Percentiles rank a stretch among this genome's conserved stretches.
Conservation (phyloP, 1,139 yeast species). For the Sugiyamaella japonica region DNA sequence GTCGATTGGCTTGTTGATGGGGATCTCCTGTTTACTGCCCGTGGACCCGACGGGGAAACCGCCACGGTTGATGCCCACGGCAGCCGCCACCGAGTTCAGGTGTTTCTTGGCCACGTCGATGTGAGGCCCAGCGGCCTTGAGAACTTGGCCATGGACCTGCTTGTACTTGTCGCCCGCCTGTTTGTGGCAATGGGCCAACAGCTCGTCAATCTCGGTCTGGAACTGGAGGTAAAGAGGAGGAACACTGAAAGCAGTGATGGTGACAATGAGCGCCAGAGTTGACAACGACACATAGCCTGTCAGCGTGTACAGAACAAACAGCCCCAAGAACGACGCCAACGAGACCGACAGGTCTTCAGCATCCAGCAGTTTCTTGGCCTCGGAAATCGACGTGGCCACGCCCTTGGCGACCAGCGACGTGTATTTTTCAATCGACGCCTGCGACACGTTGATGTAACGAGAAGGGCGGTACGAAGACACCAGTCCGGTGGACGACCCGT, state of each 20-base stretch:
- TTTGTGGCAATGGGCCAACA: slow-evolving; percentile 57
- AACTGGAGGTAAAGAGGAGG: slow-evolving; percentile 75
- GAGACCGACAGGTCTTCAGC: slow-evolving; percentile 69
- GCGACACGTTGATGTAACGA: slow-evolving; percentile 37
- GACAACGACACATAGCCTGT: slow-evolving; percentile 77
- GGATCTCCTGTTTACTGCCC: slow-evolving; percentile 17
- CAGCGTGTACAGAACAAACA: slow-evolving; percentile 67
- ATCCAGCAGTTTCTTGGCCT: slow-evolving; percentile 60
- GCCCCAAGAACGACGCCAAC: slow-evolving; percentile 65
- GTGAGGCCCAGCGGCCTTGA: slow-evolving; percentile 45
- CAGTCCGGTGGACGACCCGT: slow-evolving; percentile 38
- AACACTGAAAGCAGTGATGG: slow-evolving; percentile 65
- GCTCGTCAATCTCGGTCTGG: slow-evolving; percentile 79
- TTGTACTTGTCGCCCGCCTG: slow-evolving; percentile 57
- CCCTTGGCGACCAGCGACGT: slow-evolving; percentile 36
- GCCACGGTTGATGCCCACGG: slow-evolving; percentile 41
- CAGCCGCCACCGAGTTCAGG: slow-evolving; percentile 58
- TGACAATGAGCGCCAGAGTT: slow-evolving; percentile 58
- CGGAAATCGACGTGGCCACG: slow-evolving; percentile 37
- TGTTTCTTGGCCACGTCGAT: slow-evolving; percentile 39
- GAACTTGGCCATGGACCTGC: slow-evolving; percentile 56
- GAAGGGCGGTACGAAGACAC: slow-evolving; percentile 40
- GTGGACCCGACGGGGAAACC: slow-evolving; percentile 15
- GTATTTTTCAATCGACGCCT: slow-evolving; percentile 37
- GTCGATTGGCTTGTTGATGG: slow-evolving; percentile 16